Evolutionary conservation across 2,329 filamentous ascomycete genomes (phyloP).

Genomic region (Trichoderma endophyticum): DNA sequence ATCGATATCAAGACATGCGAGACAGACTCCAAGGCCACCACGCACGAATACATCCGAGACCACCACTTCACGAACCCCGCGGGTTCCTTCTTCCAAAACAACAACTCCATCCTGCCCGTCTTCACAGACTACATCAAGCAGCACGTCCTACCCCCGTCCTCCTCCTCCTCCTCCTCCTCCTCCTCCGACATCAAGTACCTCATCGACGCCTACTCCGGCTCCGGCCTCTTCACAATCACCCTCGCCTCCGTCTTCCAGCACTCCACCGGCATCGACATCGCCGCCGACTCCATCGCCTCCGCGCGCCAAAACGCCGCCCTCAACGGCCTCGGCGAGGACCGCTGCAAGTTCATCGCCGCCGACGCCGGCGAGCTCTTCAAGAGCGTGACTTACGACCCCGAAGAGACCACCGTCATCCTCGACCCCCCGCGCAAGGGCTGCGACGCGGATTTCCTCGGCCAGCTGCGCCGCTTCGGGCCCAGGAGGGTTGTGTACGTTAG

Average conservation of each 20-base stretch:
- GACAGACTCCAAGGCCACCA: slow-evolving; percentile 77
- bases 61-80: slow-evolving; percentile 89
- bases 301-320: slow-evolving; percentile 74
- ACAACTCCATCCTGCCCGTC: slow-evolving; percentile 88
- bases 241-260: slow-evolving; percentile 80
- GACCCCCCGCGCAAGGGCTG: slow-evolving; percentile 97
- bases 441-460: slow-evolving; percentile 76
- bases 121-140: slow-evolving; percentile 87
- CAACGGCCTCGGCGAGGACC: slow-evolving; percentile 65
- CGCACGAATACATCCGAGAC: slow-evolving; percentile 82
- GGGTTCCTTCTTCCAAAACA: slow-evolving; percentile 98
- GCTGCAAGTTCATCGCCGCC: slow-evolving; percentile 82
- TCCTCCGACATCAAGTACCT: slow-evolving; percentile 68
- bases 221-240: slow-evolving; percentile 94
- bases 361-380: slow-evolving; percentile 83
- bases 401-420: slow-evolving; percentile 88
- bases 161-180: slow-evolving; percentile 37
- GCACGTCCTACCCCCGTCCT: slow-evolving; percentile 58
- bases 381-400: slow-evolving; percentile 66
- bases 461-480: slow-evolving; percentile 76
- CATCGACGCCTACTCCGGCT: slow-evolving; percentile 96
- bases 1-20: slow-evolving; percentile 84
- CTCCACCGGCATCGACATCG: slow-evolving; percentile 88
- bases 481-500: slow-evolving; percentile 86
- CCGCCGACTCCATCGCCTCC: slow-evolving; percentile 70